Evolutionary conservation across 495 filamentous ascomycete species (phyloP).

Genomic region (Podospora conica): DNA sequence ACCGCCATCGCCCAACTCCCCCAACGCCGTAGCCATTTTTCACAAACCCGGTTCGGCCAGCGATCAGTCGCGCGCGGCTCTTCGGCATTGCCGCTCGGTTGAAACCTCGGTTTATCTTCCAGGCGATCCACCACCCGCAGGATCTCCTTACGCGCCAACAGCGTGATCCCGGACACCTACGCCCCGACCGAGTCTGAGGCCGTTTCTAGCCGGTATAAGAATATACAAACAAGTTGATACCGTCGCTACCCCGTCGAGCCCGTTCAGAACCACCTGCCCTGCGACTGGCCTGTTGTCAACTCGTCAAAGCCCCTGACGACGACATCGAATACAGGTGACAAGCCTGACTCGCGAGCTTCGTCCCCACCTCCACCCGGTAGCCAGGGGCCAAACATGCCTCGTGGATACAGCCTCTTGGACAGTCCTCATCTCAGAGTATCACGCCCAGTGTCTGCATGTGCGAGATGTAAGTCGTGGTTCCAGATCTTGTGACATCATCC

Average conservation of each 20-base stretch:
- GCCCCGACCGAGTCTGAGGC: not conserved
- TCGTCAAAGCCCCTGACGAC: not conserved
- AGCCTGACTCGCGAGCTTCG: not conserved
- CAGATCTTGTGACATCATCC: not conserved
- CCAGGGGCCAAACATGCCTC: constrained; percentile 28
- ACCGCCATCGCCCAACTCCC: not conserved
- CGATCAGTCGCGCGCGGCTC: not conserved
- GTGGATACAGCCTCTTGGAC: constrained; percentile 47
- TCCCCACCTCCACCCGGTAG: constrained; percentile 1
- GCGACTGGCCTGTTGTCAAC: not conserved
- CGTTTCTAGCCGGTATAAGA: not conserved
- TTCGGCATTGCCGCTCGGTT: not conserved
- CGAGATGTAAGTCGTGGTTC: constrained; percentile 56
- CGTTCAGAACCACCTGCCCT: too few species aligned
- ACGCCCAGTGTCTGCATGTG: constrained; percentile 87
- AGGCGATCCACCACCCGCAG: not conserved
- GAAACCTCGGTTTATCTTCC: not conserved
- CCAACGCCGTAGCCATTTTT: not conserved
- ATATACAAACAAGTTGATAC: too few species aligned
- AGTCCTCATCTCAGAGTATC: constrained; percentile 82
- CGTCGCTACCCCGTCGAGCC: too few species aligned
- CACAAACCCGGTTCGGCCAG: not conserved
- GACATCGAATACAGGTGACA: not conserved
- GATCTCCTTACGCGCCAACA: not conserved
- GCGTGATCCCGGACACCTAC: not conserved